These are phyloP conservation scores for Galerina marginata DNA, from an alignment of 768 basidiomycete genomes.

Conservation along the genomic window DNA sequence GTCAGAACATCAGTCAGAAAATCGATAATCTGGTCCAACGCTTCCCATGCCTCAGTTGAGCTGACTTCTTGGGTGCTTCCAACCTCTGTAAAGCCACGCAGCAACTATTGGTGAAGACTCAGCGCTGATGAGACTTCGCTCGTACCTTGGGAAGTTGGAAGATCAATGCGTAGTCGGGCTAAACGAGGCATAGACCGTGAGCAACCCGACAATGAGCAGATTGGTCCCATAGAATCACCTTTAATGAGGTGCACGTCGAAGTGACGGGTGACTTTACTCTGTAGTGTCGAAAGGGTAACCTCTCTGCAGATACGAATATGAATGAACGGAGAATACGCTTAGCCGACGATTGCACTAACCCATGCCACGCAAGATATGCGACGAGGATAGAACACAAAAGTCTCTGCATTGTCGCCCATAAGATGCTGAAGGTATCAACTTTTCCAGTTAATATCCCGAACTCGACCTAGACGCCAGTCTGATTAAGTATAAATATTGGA, in stretches of 20 bases:
- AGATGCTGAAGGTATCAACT: background rate
- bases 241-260: too few relatives aligned
- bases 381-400: background rate
- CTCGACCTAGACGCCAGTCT: background rate
- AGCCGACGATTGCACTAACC: background rate
- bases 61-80: conserved; percentile 10
- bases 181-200: too few relatives aligned
- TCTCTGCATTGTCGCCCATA: background rate
- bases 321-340: too few relatives aligned
- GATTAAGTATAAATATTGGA: background rate
- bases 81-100: too few relatives aligned
- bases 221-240: too few relatives aligned
- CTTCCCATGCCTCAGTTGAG: conserved; percentile 28
- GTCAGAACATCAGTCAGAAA: conserved; percentile 26
- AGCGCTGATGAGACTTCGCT: background rate
- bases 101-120: too few relatives aligned
- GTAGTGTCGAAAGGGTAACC: too few relatives aligned
- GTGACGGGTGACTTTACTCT: too few relatives aligned
- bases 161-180: background rate
- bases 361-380: background rate
- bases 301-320: too few relatives aligned
- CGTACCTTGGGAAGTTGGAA: background rate
- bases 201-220: too few relatives aligned
- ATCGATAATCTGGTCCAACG: conserved; percentile 27
- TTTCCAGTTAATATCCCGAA: background rate